phyloP scores from a whole-genome alignment of 129 eudicot genomes.

The Centella asiatica region DNA sequence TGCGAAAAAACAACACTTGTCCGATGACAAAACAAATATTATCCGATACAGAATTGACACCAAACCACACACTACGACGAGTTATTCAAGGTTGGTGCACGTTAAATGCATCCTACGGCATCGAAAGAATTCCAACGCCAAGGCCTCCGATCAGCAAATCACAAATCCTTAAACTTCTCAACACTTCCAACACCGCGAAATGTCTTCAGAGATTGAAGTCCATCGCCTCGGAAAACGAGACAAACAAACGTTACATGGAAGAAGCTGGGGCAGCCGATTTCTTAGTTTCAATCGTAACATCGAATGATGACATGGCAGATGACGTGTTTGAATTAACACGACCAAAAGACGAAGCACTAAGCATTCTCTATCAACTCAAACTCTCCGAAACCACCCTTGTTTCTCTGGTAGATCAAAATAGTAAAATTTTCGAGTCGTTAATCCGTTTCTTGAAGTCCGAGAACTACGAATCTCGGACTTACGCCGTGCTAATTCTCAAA shows the following conservation, averaged over 20 bases:
- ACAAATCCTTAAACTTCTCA: constrained; percentile 29
- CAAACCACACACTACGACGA: constrained; percentile 32
- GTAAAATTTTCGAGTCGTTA: constrained; percentile 16
- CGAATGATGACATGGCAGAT: too few relatives aligned
- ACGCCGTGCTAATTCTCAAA: constrained; percentile 22
- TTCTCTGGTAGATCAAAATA: constrained; percentile 1
- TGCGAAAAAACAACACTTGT: constrained; percentile 18
- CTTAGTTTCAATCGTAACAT: constrained; percentile 17
- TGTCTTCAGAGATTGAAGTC: constrained; percentile 25
- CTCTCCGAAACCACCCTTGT: constrained; percentile 22
- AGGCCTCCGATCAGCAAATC: constrained; percentile 22
- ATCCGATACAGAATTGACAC: constrained; percentile 19
- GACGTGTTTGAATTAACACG: background rate
- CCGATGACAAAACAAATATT: constrained; percentile 38
- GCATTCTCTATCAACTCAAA: constrained; percentile 22
- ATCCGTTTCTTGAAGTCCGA: constrained; percentile 21
- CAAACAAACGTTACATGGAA: constrained; percentile 32
- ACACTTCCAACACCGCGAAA: constrained; percentile 15
- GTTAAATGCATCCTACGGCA: constrained; percentile 30
- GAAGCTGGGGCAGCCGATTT: constrained; percentile 22
- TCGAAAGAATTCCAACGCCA: constrained; percentile 36
- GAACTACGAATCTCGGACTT: constrained; percentile 31
- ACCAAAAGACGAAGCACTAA: constrained; percentile 25
- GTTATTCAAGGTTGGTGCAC: constrained; percentile 43
- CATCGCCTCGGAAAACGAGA: constrained; percentile 25